phyloP scores from a whole-genome alignment of 192 early-diverging fungal genomes.

The Glomus cerebriforme region DNA sequence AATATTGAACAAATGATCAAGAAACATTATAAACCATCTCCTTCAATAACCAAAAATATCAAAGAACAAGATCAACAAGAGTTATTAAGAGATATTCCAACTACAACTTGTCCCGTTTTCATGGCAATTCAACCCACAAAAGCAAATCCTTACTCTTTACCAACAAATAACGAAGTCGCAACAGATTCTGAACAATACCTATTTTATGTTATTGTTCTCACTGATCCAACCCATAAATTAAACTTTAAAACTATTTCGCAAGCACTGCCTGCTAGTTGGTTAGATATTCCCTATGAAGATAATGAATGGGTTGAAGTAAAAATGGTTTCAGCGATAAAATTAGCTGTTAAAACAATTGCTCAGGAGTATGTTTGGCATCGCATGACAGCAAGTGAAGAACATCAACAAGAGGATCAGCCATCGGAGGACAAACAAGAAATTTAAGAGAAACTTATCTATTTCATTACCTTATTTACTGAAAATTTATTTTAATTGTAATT shows the following conservation, averaged over 20 bases:
- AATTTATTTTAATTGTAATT: neutral
- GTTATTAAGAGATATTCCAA: conserved; percentile 34
- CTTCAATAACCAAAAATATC: conserved; percentile 31
- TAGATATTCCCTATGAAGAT: conserved; percentile 62
- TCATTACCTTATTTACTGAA: neutral
- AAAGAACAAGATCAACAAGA: conserved; percentile 10
- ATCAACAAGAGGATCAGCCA: neutral
- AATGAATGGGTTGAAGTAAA: conserved; percentile 69
- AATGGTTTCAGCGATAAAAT: conserved; percentile 51
- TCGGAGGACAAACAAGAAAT: neutral
- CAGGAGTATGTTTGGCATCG: conserved; percentile 68
- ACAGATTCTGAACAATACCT: conserved; percentile 36
- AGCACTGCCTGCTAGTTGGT: conserved; percentile 53
- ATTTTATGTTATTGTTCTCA: conserved; percentile 49
- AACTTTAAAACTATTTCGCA: conserved; percentile 57
- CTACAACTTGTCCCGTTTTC: conserved; percentile 59
- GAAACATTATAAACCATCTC: conserved; percentile 44
- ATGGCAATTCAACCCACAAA: conserved; percentile 60
- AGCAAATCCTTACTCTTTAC: conserved; percentile 37
- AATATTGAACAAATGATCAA: conserved; percentile 61
- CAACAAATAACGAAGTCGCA: neutral
- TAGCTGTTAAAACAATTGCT: conserved; percentile 53
- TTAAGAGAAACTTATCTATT: neutral
- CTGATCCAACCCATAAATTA: conserved; percentile 56
- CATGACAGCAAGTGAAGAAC: conserved; percentile 51